Base-by-base conservation (phyloP, 768 basidiomycete genomes). In the Vararia minispora region DNA sequence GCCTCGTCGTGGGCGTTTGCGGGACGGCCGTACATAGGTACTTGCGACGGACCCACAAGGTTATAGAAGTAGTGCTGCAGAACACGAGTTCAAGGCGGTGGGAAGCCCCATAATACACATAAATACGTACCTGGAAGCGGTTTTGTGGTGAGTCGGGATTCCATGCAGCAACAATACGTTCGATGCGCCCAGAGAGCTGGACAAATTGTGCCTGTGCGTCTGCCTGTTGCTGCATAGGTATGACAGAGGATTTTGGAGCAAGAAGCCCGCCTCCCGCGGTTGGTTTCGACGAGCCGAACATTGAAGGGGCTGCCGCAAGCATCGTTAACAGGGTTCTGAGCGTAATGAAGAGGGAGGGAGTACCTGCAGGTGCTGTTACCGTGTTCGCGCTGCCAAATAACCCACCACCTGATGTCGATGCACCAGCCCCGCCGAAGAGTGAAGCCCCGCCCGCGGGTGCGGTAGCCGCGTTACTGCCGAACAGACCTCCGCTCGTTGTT, bases 1-100 rank as follows among this genome's bases (percentile, higher is more conserved):
- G 63, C 63, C 30, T 87, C 82, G 33, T 84, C 79, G 5, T 71
- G 69, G 10, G 77, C 76, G 48, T 85, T 85, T 11, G 65, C 55
- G 10, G 88, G 87, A 12, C 82, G 74, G 6, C 71, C 76, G 45
- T 84, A 91, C 36, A 76, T 47, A 20, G 61, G 64, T 3, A 82
- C 73, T 47, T 78, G 67, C 5, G 61, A 63, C 0, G 84, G 82
- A 48, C 82, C 76, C 4, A 89, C 84, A 11, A 85, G 61, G 49
- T 89, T 90, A 55, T 91, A 90, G 48, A 91, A 91, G 45, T 74
- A 75, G 46, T 85, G 72, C 86, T 89, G 39, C 13, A 10, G 37
- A 35, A 17, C n/a, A 14, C 14, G 12, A 5, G 24, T 40, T 21
- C 36, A n/a, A n/a, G n/a, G n/a, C n/a, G n/a, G n/a, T n/a, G n/a